These are phyloP conservation scores for Pestalotiopsis sp. DNA, from an alignment of 2,329 filamentous ascomycete species.

Conservation along the genomic window DNA sequence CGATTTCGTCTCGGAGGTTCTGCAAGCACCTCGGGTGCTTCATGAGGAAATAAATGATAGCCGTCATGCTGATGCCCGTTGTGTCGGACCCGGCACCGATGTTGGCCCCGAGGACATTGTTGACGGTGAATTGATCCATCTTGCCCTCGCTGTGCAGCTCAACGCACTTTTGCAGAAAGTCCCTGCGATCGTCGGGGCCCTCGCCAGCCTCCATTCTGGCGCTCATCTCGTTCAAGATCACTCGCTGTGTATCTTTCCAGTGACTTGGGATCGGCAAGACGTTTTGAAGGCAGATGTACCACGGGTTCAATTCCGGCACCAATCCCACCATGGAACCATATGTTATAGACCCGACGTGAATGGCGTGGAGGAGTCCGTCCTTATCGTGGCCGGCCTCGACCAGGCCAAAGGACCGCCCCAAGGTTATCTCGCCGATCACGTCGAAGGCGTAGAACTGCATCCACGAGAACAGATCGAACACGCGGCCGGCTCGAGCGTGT, in stretches of 20 bases:
- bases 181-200: slow-evolving; percentile 11
- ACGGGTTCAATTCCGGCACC: slow-evolving; percentile 17
- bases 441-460: slow-evolving; percentile 27
- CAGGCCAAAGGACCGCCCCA: slow-evolving; percentile 22
- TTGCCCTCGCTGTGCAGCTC: slow-evolving; percentile 25
- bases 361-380: neutral
- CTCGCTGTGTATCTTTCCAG: neutral
- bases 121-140: slow-evolving; percentile 28
- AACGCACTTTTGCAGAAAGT: slow-evolving; percentile 26
- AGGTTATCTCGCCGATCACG: slow-evolving; percentile 24
- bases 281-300: slow-evolving; percentile 10
- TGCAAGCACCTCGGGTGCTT: slow-evolving; percentile 17
- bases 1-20: slow-evolving; percentile 21
- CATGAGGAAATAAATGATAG: slow-evolving; percentile 25
- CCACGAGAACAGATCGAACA: slow-evolving; percentile 26
- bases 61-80: slow-evolving; percentile 33
- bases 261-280: slow-evolving; percentile 7
- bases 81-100: slow-evolving; percentile 38
- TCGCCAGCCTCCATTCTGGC: slow-evolving; percentile 20
- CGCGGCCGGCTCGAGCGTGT: slow-evolving; percentile 13
- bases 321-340: slow-evolving; percentile 28
- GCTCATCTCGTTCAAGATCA: neutral
- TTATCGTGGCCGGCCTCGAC: slow-evolving; percentile 25
- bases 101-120: slow-evolving; percentile 24
- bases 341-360: neutral